A percentile compares a stretch with the other conserved stretches of the same genome.
Evolutionary conservation across 495 filamentous ascomycete species (phyloP).

Genomic region (Aspergillus coremiiformis): DNA sequence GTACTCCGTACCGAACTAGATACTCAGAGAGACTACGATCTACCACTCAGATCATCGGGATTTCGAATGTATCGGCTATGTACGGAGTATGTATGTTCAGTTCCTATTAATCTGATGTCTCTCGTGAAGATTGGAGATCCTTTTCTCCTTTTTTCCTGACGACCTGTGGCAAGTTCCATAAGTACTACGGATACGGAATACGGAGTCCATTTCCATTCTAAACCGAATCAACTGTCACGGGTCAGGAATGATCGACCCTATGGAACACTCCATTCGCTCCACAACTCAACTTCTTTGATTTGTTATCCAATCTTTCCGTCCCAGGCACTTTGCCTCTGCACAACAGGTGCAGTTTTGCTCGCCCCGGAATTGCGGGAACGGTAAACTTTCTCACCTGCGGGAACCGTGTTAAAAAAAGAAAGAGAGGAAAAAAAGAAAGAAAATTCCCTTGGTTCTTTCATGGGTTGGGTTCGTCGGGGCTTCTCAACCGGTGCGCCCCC

Average conservation of each 20-base stretch:
- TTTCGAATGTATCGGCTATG: too few relatives aligned
- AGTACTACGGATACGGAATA: too few relatives aligned
- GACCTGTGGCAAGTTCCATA: slow-evolving; percentile 10
- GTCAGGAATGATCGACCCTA: slow-evolving; percentile 15
- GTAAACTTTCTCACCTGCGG: background rate
- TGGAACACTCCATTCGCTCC: slow-evolving; percentile 9
- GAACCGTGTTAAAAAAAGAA: background rate
- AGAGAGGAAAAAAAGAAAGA: background rate
- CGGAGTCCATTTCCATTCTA: too few relatives aligned
- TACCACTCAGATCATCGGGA: background rate
- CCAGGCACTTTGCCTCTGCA: slow-evolving; percentile 4
- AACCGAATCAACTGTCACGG: slow-evolving; percentile 5
- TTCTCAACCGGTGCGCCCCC: slow-evolving; percentile 5
- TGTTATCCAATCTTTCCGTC: slow-evolving; percentile 13
- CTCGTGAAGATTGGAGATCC: too few relatives aligned
- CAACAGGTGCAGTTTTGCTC: background rate
- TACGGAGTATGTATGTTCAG: too few relatives aligned
- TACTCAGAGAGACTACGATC: too few relatives aligned
- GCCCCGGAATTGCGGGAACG: background rate
- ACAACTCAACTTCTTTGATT: slow-evolving; percentile 13
- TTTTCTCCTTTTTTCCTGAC: background rate
- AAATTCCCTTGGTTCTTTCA: background rate
- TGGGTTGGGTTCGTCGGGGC: background rate
- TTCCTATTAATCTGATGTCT: too few relatives aligned
- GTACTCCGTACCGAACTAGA: too few relatives aligned